Evolutionary conservation across 208 protist species (phyloP).

Genomic region (Leishmania tarentolae): DNA sequence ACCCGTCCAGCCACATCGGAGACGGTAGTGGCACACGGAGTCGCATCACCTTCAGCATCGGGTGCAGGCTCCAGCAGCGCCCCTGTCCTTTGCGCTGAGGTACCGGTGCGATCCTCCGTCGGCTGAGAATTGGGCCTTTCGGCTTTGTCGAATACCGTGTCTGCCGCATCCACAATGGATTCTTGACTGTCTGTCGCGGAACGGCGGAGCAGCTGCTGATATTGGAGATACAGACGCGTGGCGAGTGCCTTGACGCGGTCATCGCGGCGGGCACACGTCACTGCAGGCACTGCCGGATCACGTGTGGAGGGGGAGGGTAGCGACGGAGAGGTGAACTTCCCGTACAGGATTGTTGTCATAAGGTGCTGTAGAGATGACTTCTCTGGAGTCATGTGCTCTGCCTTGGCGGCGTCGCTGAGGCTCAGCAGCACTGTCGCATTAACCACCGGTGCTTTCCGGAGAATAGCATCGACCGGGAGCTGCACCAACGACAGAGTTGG

Average conservation of each 20-base stretch:
- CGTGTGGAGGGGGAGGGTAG: background rate
- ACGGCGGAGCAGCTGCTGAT: slow-evolving; percentile 21
- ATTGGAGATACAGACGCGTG: slow-evolving; percentile 25
- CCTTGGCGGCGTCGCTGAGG: background rate
- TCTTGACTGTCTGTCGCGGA: background rate
- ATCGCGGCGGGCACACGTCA: slow-evolving; percentile 3
- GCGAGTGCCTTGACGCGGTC: slow-evolving; percentile 25
- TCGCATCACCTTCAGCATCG: background rate
- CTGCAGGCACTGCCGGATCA: background rate
- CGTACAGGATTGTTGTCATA: slow-evolving; percentile 10
- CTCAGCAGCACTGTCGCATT: slow-evolving; percentile 22
- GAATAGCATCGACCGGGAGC: slow-evolving; percentile 11
- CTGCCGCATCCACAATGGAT: background rate
- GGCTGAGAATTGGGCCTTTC: background rate
- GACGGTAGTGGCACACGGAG: background rate
- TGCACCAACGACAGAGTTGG: slow-evolving; percentile 11
- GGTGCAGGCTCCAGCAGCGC: background rate
- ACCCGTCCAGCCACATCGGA: background rate
- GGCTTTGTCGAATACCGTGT: background rate
- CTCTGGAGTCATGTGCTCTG: background rate
- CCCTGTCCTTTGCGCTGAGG: background rate
- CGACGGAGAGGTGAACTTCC: background rate
- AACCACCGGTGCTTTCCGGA: slow-evolving; percentile 18
- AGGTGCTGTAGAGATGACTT: background rate
- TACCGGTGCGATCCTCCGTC: background rate